Conservation (phyloP, 2,329 filamentous ascomycete genomes). For the Sphaerulina vaccinii region DNA sequence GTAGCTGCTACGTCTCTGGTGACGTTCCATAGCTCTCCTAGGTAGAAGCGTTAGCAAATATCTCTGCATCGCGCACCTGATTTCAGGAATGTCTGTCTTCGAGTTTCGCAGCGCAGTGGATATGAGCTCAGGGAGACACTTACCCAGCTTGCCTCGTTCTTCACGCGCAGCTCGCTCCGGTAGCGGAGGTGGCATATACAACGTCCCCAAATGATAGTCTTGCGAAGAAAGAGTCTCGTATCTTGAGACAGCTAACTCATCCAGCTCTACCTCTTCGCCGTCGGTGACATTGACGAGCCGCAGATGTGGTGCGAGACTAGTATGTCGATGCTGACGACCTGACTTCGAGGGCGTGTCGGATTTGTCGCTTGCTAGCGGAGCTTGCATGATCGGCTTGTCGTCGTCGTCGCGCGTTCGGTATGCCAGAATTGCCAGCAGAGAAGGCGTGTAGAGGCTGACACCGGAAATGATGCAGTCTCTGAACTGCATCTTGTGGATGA, state of each 20-base stretch:
- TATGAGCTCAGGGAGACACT: no score
- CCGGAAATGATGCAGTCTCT: constrained; percentile 97
- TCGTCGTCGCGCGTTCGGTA: constrained; percentile 76
- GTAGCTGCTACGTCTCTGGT: constrained; percentile 22
- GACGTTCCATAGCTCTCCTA: constrained; percentile 89
- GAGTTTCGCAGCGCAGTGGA: no score
- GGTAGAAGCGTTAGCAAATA: no score
- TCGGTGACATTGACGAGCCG: constrained; percentile 86
- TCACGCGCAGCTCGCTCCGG: constrained; percentile 55
- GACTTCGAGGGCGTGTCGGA: constrained; percentile 58
- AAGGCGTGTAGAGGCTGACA: constrained; percentile 93
- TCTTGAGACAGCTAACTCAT: constrained; percentile 79
- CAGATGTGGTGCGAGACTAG: constrained; percentile 81
- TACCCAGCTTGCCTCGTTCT: constrained; percentile 72
- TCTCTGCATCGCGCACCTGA: no score
- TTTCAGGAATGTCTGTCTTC: no score
- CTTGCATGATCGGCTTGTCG: constrained; percentile 52
- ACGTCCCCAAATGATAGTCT: constrained; percentile 85
- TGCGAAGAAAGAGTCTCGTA: constrained; percentile 82
- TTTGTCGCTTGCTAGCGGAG: constrained; percentile 29
- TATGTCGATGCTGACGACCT: constrained; percentile 69
- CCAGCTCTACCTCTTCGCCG: constrained; percentile 79
- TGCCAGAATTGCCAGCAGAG: constrained; percentile 83
- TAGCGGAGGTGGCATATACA: constrained; percentile 71
- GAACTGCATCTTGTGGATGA: constrained; percentile 85